Conservation (phyloP, 2,329 filamentous ascomycete genomes). For the Monosporascus sp. region DNA sequence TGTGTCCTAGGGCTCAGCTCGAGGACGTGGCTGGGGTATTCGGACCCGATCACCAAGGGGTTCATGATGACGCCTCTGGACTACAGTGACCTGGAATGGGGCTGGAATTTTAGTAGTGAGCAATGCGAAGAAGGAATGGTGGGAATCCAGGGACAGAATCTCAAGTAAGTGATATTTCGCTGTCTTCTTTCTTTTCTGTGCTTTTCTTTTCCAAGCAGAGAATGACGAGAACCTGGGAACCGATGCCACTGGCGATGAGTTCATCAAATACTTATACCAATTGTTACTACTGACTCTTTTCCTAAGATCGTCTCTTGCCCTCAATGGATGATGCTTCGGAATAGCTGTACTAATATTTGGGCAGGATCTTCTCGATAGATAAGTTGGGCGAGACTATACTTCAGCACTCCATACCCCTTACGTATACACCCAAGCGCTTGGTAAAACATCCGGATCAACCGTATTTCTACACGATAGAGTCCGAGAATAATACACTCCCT, state of each 20-base stretch:
- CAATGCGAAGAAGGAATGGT: conserved; percentile 93
- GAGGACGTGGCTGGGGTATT: conserved; percentile 92
- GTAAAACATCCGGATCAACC: conserved; percentile 82
- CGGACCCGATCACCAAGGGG: conserved; percentile 76
- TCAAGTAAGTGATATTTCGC: conserved; percentile 57
- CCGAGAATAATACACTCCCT: conserved; percentile 86
- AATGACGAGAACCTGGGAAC: conserved; percentile 63
- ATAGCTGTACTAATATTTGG: conserved; percentile 27
- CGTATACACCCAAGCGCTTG: conserved; percentile 85
- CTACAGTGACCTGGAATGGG: conserved; percentile 84
- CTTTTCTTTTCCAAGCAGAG: conserved; percentile 25
- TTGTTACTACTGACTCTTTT: conserved; percentile 90
- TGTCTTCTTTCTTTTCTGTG: background rate
- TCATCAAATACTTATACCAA: conserved; percentile 61
- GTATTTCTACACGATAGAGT: conserved; percentile 89
- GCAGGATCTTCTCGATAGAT: conserved; percentile 83
- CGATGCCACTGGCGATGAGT: conserved; percentile 55
- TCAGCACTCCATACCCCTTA: conserved; percentile 78
- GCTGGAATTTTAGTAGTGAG: conserved; percentile 94
- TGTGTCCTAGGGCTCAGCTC: conserved; percentile 88
- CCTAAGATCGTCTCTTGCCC: conserved; percentile 6
- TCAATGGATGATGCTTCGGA: background rate
- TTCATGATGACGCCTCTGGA: conserved; percentile 91
- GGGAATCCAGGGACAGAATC: conserved; percentile 81
- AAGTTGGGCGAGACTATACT: conserved; percentile 80